Evolutionary conservation across 2,329 filamentous ascomycete species (phyloP).

Genomic region (Phoma sp.): DNA sequence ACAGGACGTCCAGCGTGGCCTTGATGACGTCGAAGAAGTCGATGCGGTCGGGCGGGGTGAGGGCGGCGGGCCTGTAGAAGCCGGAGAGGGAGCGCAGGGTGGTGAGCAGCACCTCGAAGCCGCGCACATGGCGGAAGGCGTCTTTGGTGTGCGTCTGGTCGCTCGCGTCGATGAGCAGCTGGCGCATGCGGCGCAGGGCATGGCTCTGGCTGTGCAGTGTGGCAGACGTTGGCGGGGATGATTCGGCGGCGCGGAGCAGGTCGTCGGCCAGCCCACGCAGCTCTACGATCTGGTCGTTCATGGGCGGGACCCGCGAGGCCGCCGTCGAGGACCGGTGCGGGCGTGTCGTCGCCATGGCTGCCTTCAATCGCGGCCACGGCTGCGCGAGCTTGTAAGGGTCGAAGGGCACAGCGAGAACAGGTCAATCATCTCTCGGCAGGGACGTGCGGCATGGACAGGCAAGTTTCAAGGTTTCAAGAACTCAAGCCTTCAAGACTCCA

Average conservation of each 20-base stretch:
- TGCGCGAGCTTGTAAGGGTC: constrained; percentile 30
- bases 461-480: too few species aligned
- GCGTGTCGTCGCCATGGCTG: constrained; percentile 41
- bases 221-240: constrained; percentile 35
- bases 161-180: constrained; percentile 63
- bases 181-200: constrained; percentile 69
- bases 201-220: constrained; percentile 52
- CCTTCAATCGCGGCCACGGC: constrained; percentile 37
- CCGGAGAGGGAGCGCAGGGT: constrained; percentile 74
- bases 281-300: constrained; percentile 58
- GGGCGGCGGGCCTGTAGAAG: constrained; percentile 73
- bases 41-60: constrained; percentile 66
- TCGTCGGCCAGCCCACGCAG: constrained; percentile 47
- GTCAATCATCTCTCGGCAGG: constrained; percentile 39
- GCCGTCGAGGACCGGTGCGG: constrained; percentile 49
- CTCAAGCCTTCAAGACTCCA: too few species aligned
- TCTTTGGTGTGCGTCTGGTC: constrained; percentile 67
- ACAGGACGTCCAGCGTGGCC: constrained; percentile 74
- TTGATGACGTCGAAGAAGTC: constrained; percentile 73
- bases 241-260: constrained; percentile 41
- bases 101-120: constrained; percentile 76
- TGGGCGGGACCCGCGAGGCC: constrained; percentile 54
- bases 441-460: not conserved
- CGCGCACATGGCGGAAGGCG: constrained; percentile 79
- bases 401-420: constrained; percentile 26